Base-by-base conservation (phyloP, 176 grass and related monocot genomes). In the Oryza coarctata region DNA sequence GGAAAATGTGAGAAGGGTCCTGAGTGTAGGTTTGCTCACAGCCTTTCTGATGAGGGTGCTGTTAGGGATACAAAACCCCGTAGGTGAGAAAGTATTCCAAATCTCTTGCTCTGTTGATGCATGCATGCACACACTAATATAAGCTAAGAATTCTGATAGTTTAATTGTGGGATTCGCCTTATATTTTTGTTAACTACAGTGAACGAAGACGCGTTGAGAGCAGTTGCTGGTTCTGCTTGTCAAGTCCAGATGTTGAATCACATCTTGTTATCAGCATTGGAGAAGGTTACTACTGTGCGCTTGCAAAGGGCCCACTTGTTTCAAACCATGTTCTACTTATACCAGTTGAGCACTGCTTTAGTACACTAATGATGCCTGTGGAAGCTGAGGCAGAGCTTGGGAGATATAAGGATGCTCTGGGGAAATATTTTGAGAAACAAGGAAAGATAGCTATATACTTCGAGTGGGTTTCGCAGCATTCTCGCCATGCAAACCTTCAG, bases 201-300 rank as follows among this genome's bases (percentile, higher is more conserved):
- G 81, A 87, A 27, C 83, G 79, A 86, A 89, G 88, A 67, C 76
- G 63, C 34, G 57, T 71, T 5, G 88, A 83, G 75, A 94, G 83
- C 77, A 88, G 80, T 83, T 98, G 92, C 82, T 98, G 95, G 95
- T 98, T 98, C 85, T 98, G 95, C 84, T 86, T 98, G 63, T 98
- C 95, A 27, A 95, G 90, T 70, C 90, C 92, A 55, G 88, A 95
- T 79, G 95, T 98, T 8, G 95, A 98, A 44, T 89, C 88, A 61
- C 84, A 98, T 86, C 90, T 98, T 70, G 85, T 98, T 44, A 72
- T 91, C 68, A 98, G 92, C 62, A 84, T 95, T 18, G 86, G 95
- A 66, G 92, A 93, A 83, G 85, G 81, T 89, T 98, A 93, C 88
- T 98, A 98, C 49, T 94, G 92, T 23, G 76, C 92, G 17, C 95